Evolutionary conservation across 2,329 filamentous ascomycete species (phyloP).

Genomic region (Microcyclospora pomicola): DNA sequence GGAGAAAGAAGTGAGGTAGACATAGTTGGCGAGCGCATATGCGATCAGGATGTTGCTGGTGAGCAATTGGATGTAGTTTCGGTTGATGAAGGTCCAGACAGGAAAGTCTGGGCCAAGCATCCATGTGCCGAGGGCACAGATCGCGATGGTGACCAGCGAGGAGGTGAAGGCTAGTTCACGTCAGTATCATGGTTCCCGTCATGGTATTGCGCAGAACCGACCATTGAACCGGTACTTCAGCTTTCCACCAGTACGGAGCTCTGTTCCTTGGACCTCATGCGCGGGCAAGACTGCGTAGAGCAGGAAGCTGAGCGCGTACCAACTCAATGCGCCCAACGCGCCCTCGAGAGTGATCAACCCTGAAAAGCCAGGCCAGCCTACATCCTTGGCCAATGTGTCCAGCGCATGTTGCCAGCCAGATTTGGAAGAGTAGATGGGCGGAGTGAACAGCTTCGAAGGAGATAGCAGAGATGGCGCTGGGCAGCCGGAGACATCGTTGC

Average conservation of each 20-base stretch:
- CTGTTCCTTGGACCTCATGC: slow-evolving; percentile 53
- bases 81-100: slow-evolving; percentile 84
- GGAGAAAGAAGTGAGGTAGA: slow-evolving; percentile 70
- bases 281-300: slow-evolving; percentile 68
- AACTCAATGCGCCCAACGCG: slow-evolving; percentile 56
- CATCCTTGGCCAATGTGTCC: slow-evolving; percentile 60
- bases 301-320: slow-evolving; percentile 62
- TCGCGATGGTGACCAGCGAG: slow-evolving; percentile 57
- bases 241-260: slow-evolving; percentile 55
- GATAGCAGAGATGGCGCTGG: slow-evolving; percentile 68
- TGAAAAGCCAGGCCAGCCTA: slow-evolving; percentile 67
- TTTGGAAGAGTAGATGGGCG: slow-evolving; percentile 15
- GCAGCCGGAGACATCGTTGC: slow-evolving; percentile 87
- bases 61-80: slow-evolving; percentile 77
- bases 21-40: slow-evolving; percentile 57
- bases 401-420: slow-evolving; percentile 35
- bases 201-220: slow-evolving; percentile 14
- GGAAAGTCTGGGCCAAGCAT: slow-evolving; percentile 67
- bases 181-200: slow-evolving; percentile 3
- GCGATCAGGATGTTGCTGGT: slow-evolving; percentile 71
- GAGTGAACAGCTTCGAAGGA: slow-evolving; percentile 47
- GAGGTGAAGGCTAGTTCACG: slow-evolving; percentile 52
- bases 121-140: slow-evolving; percentile 59
- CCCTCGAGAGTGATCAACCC: slow-evolving; percentile 59
- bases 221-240: slow-evolving; percentile 66